Base-by-base conservation (phyloP, 192 early-diverging fungal species). In the Jimgerdemannia lactiflua region DNA sequence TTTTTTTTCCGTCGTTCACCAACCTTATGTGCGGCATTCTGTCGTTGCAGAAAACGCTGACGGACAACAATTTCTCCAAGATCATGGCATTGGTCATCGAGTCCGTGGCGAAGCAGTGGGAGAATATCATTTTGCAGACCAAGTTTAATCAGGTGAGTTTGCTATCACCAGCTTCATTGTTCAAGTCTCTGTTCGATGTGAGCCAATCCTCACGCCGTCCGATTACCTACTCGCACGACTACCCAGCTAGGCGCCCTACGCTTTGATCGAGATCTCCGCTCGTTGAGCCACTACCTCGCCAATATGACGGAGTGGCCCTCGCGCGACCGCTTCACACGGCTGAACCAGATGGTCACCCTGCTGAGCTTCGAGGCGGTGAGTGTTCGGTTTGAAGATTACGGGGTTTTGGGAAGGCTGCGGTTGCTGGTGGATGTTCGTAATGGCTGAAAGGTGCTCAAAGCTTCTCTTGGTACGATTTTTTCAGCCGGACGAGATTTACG, bases 231-330 rank as follows among this genome's bases (percentile, higher is more conserved):
- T 29, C 29, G 29, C 29, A 29, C 8, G 49, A 59, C 14, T 59
- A 6, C 75, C 0, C 76, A 92, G 82, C 89, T 96, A 63, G 98
- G 98, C 1, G 95, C 94, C 3, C 86, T 98, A 42, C 88, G 93
- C 67, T 96, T 98, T 77, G 98, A 99, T 71, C 94, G 94, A 79
- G 97, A 99, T 77, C 78, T 98, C 9, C 87, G 98, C 1, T 80
- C 88, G 10, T 81, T 97, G 8, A 89, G 83, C 49, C 86, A 89
- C 42, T 91, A 91, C 72, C 71, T 95, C n/a, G 85, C 91, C 39
- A 74, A 76, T 6, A 80, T 90, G 71, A 86, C 93, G 0, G 83
- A 84, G 3, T 87, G 84, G 80, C 76, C 88, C 8, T 80, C 91
- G 29, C 82, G 97, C 43, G 94, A 95, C 73, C 90, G 86, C 70